Evolutionary conservation across 768 basidiomycete species (phyloP), one percentile per base, ranked within the genome.

Genomic region (Hebeloma cylindrosporum): DNA sequence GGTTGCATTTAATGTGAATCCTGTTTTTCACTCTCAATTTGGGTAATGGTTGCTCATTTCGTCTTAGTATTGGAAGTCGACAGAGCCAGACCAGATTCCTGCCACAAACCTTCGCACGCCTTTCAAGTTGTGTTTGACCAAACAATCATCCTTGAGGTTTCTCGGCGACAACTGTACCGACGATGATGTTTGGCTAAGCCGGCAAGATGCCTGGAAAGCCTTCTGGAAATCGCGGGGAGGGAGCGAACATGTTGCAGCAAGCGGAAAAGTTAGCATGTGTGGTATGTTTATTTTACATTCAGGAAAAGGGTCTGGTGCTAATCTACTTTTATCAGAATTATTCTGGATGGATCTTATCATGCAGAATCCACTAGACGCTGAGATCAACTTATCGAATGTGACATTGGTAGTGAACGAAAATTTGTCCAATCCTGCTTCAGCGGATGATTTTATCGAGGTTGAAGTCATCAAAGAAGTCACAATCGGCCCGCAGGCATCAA

Each of bases 301-400:
- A 3, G 6, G 25, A 26, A 27, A 23, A 21, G 4, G n/a, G n/a
- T n/a, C n/a, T n/a, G n/a, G 18, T 21, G 30, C 29, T 50, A 20
- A 30, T 30, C 25, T 18, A 9, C 26, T 40, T 37, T 39, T 31
- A 48, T 17, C 48, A 92, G 90, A 92, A 62, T 63, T 68, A 2
- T 89, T 92, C 54, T 90, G 83, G 82, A 69, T 91, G 28, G 88
- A 92, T 52, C 53, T 93, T 18, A 71, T 71, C 4, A 37, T 93
- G 47, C 71, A 66, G 35, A 93, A 93, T 59, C 88, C 88, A 13
- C 63, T 93, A 30, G 77, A 86, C 48, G 72, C 84, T 5, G 88
- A 88, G 40, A 72, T 93, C n/a, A 80, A 73, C 39, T 58, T 93
- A 17, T 72, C 79, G 0, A 73, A 83, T 45, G 49, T 91, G 41